Conservation (phyloP, 768 basidiomycete species). For the Mycena galopus region DNA sequence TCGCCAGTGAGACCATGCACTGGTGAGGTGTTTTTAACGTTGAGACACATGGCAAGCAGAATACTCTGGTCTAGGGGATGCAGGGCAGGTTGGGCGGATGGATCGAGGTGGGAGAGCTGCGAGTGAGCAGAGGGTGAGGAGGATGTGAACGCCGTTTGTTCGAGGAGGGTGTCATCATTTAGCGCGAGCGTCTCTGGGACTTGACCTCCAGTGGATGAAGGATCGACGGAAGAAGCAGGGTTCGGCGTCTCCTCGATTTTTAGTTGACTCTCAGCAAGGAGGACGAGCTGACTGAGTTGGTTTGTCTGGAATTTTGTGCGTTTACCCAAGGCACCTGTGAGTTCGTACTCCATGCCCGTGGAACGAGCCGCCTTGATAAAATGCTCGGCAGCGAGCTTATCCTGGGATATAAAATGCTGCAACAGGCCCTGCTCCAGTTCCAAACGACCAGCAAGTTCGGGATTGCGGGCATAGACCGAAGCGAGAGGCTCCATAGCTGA, state of each 20-base stretch:
- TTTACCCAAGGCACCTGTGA: slow-evolving; percentile 94
- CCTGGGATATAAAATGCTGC: slow-evolving; percentile 81
- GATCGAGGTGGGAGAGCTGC: slow-evolving; percentile 79
- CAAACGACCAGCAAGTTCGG: slow-evolving; percentile 76
- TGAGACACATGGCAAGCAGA: slow-evolving; percentile 90
- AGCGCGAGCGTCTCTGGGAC: slow-evolving; percentile 86
- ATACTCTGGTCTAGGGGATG: slow-evolving; percentile 96
- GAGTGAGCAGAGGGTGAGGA: slow-evolving; percentile 62
- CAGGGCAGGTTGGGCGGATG: slow-evolving; percentile 85
- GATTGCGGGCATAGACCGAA: slow-evolving; percentile 58
- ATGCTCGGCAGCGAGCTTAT: slow-evolving; percentile 80
- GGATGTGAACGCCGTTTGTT: slow-evolving; percentile 92
- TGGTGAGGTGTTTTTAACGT: slow-evolving; percentile 91
- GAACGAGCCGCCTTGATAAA: slow-evolving; percentile 85
- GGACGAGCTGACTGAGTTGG: slow-evolving; percentile 89
- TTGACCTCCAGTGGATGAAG: slow-evolving; percentile 30
- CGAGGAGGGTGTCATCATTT: slow-evolving; percentile 97
- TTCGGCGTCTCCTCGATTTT: slow-evolving; percentile 20
- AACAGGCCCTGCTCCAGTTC: slow-evolving; percentile 83
- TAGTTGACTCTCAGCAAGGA: slow-evolving; percentile 89
- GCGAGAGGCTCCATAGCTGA: slow-evolving; percentile 57
- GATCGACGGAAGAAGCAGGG: slow-evolving; percentile 22
- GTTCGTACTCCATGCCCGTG: slow-evolving; percentile 87
- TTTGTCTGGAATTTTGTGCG: slow-evolving; percentile 93
- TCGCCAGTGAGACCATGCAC: slow-evolving; percentile 90